Conservation (phyloP, 768 basidiomycete species). For the Boletus tomentosulus region DNA sequence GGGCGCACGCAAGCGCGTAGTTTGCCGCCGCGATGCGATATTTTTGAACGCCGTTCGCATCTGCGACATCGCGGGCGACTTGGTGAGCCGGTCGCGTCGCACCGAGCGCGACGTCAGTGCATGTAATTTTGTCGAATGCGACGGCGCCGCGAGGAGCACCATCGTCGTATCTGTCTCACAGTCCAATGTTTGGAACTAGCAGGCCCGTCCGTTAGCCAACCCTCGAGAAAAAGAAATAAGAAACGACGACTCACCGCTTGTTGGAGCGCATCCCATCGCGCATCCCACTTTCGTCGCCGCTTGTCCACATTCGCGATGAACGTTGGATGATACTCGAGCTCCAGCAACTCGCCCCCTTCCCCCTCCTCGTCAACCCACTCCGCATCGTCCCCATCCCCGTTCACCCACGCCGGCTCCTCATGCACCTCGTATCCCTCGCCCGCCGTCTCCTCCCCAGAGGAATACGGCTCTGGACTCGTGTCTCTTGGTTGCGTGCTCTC, state of each 20-base stretch:
- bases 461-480: conserved; percentile 73
- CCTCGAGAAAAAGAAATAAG: background rate
- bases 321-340: conserved; percentile 72
- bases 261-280: conserved; percentile 68
- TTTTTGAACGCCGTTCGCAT: conserved; percentile 57
- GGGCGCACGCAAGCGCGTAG: conserved; percentile 41
- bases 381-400: conserved; percentile 31
- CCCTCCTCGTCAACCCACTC: conserved; percentile 75
- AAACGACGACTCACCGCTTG: conserved; percentile 49
- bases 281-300: conserved; percentile 67
- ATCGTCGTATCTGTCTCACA: conserved; percentile 79
- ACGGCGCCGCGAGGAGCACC: conserved; percentile 68
- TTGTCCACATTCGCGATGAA: conserved; percentile 66
- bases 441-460: conserved; percentile 75
- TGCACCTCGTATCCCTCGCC: conserved; percentile 51
- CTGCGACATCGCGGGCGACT: conserved; percentile 46
- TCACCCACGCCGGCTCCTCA: conserved; percentile 38
- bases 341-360: conserved; percentile 66
- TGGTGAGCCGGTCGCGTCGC: conserved; percentile 50
- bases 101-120: conserved; percentile 64
- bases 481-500: conserved; percentile 82
- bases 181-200: conserved; percentile 73
- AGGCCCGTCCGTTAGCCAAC: conserved; percentile 1
- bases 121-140: conserved; percentile 65
- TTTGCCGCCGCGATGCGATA: conserved; percentile 54